Evolutionary conservation across 75 land plant species (phyloP), one percentile per base, ranked within the genome.

Genomic region (Azolla pinnata): DNA sequence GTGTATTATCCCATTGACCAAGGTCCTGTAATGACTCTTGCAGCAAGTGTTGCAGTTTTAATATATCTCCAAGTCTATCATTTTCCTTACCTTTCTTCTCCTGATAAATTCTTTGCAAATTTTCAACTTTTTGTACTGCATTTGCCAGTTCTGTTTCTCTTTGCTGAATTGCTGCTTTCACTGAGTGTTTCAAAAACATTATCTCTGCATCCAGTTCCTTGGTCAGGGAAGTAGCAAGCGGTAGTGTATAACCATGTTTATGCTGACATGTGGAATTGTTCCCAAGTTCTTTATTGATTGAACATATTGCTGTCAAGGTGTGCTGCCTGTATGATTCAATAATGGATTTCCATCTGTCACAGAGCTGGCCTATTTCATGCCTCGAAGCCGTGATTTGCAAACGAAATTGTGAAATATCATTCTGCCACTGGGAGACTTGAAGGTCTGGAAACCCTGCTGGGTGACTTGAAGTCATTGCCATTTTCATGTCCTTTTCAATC

Each of bases 271-370:
- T n/a, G n/a, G n/a, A n/a, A 46, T 23, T 46, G 12, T 4, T 46
- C 14, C 23, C 49, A 46, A 46, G 23, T 23, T 46, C 49, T 23
- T 46, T 23, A 18, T 46, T 46, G 14, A 46, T 18, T 4, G 21
- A 17, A 46, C 17, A 23, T 2, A 46, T 14, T 23, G 2, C 49
- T 4, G 49, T 18, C 49, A 46, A 2, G n/a, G 17, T 46, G 21
- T 4, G 2, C 49, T 46, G 23, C 49, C 21, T 46, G 2, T 18
- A 17, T 17, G 21, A 18, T 18, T 46, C 21, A 23, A 46, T 14
- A 18, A 17, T 23, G 2, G 49, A 4, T 17, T 46, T 46, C 49
- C 49, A 46, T 46, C 49, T 46, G 49, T 17, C 49, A 46, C 49
- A 18, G 14, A 46, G 17, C 49, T 4, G 49, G 21, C 21, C 2